Evolutionary conservation across 1,139 yeast genomes (phyloP).

Genomic region (Sugiyamaella grinbergsii): DNA sequence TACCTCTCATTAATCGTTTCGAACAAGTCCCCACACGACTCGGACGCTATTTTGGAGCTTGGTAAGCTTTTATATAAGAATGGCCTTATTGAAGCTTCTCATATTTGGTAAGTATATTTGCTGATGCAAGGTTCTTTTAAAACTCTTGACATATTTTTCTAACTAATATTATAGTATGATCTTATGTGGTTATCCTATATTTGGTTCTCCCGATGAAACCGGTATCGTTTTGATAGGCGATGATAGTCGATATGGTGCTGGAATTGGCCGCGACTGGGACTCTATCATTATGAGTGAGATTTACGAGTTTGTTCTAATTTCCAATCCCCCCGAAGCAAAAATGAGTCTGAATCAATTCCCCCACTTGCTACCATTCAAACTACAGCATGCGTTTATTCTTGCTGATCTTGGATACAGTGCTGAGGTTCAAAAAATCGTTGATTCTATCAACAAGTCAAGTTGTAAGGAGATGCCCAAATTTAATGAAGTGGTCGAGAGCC

Average conservation of each 20-base stretch:
- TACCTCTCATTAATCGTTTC: conserved; percentile 40
- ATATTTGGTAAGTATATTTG: conserved; percentile 34
- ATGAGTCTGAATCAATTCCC: conserved; percentile 44
- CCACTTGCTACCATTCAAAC: conserved; percentile 58
- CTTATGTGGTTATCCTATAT: conserved; percentile 34
- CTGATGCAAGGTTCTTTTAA: too few relatives aligned
- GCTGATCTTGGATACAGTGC: conserved; percentile 61
- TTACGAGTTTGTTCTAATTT: conserved; percentile 60
- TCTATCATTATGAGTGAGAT: conserved; percentile 63
- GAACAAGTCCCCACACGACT: conserved; percentile 39
- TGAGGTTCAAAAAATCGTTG: conserved; percentile 65
- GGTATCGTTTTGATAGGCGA: conserved; percentile 38
- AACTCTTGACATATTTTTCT: too few relatives aligned
- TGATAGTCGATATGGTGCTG: conserved; percentile 28
- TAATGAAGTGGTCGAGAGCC: conserved; percentile 39
- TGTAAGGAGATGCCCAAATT: conserved; percentile 17
- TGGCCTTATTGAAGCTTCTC: conserved; percentile 42
- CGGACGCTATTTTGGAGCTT: conserved; percentile 40
- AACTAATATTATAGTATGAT: conserved; percentile 28
- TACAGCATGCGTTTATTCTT: conserved; percentile 62
- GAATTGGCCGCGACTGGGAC: conserved; percentile 44
- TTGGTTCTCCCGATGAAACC: conserved; percentile 34
- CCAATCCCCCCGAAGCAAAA: conserved; percentile 36
- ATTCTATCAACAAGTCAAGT: conserved; percentile 45
- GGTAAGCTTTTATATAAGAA: conserved; percentile 39